These are phyloP conservation scores for Venturia asperata DNA, from an alignment of 2,329 filamentous ascomycete genomes.

Conservation along the genomic window DNA sequence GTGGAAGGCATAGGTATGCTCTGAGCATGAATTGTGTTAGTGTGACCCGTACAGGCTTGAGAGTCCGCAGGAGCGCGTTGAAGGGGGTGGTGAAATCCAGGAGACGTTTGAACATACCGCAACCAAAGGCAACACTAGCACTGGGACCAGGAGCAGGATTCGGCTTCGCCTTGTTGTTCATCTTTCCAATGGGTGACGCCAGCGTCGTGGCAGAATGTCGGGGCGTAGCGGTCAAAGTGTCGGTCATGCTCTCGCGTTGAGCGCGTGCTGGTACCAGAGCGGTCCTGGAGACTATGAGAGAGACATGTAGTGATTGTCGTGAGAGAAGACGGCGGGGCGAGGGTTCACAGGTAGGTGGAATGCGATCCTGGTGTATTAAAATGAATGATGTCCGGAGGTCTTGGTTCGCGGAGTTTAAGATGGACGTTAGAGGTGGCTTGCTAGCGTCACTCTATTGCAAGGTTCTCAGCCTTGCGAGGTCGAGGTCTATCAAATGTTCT, in stretches of 20 bases:
- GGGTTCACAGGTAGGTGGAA: not conserved
- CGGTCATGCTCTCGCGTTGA: conserved; percentile 1
- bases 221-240: conserved; percentile 7
- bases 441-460: not conserved
- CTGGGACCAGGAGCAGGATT: conserved; percentile 11
- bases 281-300: not conserved
- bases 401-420: conserved; percentile 1
- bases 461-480: conserved; percentile 2
- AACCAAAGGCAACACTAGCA: conserved; percentile 20
- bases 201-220: conserved; percentile 14
- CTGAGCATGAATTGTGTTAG: conserved; percentile 38
- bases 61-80: conserved; percentile 20
- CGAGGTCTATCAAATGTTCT: not conserved
- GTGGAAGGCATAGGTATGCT: conserved; percentile 60
- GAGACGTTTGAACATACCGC: conserved; percentile 18
- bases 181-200: conserved; percentile 18
- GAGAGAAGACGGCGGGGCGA: not conserved
- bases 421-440: not conserved
- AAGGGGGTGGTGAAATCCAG: not conserved
- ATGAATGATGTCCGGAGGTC: not conserved
- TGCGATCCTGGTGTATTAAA: not conserved
- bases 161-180: conserved; percentile 14
- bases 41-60: not conserved
- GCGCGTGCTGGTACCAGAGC: not conserved
- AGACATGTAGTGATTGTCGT: not conserved